Evolutionary conservation across 2,329 filamentous ascomycete genomes (phyloP).

Genomic region (Podosphaera fusca): DNA sequence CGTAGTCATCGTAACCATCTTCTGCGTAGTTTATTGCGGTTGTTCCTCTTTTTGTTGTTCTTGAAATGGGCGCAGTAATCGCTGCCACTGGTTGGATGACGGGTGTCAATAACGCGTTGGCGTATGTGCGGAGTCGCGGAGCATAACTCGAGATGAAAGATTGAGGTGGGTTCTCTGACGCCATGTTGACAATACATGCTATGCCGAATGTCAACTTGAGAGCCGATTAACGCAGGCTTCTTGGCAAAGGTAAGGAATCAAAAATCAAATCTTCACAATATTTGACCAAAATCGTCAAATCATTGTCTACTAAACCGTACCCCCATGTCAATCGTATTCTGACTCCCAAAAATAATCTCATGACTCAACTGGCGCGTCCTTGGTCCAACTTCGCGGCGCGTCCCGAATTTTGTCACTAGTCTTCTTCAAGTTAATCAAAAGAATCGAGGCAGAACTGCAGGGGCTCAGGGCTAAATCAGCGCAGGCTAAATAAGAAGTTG

Average conservation of each 20-base stretch:
- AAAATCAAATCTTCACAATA: background rate
- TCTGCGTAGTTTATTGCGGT: constrained; percentile 96
- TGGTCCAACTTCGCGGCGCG: background rate
- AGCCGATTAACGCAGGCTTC: background rate
- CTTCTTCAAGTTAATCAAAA: background rate
- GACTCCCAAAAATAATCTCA: background rate
- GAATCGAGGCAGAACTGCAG: too few relatives aligned
- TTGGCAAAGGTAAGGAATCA: background rate
- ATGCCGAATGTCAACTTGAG: background rate
- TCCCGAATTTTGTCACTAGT: background rate
- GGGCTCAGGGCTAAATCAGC: too few relatives aligned
- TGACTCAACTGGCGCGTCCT: background rate
- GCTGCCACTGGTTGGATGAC: constrained; percentile 48
- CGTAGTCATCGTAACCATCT: constrained; percentile 73
- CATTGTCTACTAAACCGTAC: background rate
- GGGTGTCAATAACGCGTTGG: constrained; percentile 75
- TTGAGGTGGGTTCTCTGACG: constrained; percentile 34
- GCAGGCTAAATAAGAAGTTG: too few relatives aligned
- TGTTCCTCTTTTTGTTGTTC: constrained; percentile 92
- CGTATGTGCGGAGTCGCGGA: constrained; percentile 70
- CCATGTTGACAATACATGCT: constrained; percentile 8
- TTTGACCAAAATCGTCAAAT: background rate
- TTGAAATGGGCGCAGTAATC: constrained; percentile 40
- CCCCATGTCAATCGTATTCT: background rate
- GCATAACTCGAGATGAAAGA: constrained; percentile 82